Evolutionary conservation across 768 basidiomycete genomes (phyloP), one percentile per base, ranked within the genome.

Genomic region (Boletus edulis): DNA sequence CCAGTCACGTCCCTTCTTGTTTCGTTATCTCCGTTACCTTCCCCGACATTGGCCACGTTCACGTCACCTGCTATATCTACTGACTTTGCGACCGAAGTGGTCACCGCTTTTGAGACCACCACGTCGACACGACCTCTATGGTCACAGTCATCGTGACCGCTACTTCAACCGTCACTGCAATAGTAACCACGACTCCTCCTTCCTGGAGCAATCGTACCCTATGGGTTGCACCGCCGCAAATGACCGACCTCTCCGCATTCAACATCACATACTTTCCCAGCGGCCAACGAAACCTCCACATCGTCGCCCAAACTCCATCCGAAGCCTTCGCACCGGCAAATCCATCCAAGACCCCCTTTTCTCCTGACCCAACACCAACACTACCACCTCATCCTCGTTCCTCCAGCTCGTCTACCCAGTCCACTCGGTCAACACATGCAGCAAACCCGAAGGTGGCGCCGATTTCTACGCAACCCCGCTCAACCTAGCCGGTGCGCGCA

Each of bases 351-450:
- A 32, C 18, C 13, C 38, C 34, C 9, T 27, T 42, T 17, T 27
- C 17, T 12, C 50, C 35, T 0, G 51, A 20, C 56, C 55, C 41
- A 57, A 64, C 10, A 11, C 24, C 5, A 68, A 15, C 38, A 39
- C 66, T 66, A 62, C 64, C 47, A 68, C 74, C 62, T 47, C 66
- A 6, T 70, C 69, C 34, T 68, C 85, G 0, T 70, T 79, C 49
- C 66, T 92, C 12, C 85, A 86, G 57, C 72, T 91, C 20, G 71
- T 82, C 55, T 92, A 88, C 62, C 90, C 89, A 4, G 78, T 76
- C 20, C 72, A 78, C 46, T 90, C 89, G 1, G 78, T 86, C 66
- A 87, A 90, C 66, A 90, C 90, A 2, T 79, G 72, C 0, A 77
- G 75, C 41, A 70, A 75, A 24, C 87, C 87, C 3, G 70, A 77